A percentile compares a stretch with the other conserved stretches of the same genome.
Conservation (phyloP, 2,329 filamentous ascomycete genomes). For the Aspergillus sp. region DNA sequence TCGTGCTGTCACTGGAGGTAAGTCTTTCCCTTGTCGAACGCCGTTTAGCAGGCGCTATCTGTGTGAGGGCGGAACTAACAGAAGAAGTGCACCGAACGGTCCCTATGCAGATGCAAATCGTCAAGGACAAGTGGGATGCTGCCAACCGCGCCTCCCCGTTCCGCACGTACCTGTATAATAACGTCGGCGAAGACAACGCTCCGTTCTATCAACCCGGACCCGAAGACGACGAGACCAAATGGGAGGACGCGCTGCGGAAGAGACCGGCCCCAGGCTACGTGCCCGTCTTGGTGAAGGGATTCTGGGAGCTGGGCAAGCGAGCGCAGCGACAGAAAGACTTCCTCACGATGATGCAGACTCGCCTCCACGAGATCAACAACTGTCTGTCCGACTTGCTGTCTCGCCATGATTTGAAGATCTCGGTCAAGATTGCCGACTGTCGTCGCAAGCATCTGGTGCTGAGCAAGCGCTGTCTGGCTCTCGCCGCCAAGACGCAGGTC, state of each 20-base stretch:
- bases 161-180: constrained; percentile 64
- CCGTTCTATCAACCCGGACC: constrained; percentile 61
- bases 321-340: constrained; percentile 58
- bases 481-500: constrained; percentile 65
- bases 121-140: constrained; percentile 63
- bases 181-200: constrained; percentile 57
- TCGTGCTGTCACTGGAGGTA: constrained; percentile 43
- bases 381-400: constrained; percentile 59
- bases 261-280: constrained; percentile 59
- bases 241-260: constrained; percentile 63
- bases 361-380: constrained; percentile 65
- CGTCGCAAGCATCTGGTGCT: constrained; percentile 59
- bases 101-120: constrained; percentile 59
- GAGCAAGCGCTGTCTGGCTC: constrained; percentile 58
- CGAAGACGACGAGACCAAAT: constrained; percentile 60
- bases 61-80: too few species aligned
- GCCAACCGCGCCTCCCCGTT: constrained; percentile 52
- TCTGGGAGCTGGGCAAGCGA: constrained; percentile 58
- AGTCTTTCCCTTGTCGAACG: constrained; percentile 15
- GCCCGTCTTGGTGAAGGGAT: constrained; percentile 60
- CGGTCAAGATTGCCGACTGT: constrained; percentile 58
- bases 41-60: neutral
- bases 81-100: constrained; percentile 58
- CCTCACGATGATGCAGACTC: constrained; percentile 56
- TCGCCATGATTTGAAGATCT: constrained; percentile 60